Base-by-base conservation (phyloP, 805 yeast species). In the Ogataea neopini region DNA sequence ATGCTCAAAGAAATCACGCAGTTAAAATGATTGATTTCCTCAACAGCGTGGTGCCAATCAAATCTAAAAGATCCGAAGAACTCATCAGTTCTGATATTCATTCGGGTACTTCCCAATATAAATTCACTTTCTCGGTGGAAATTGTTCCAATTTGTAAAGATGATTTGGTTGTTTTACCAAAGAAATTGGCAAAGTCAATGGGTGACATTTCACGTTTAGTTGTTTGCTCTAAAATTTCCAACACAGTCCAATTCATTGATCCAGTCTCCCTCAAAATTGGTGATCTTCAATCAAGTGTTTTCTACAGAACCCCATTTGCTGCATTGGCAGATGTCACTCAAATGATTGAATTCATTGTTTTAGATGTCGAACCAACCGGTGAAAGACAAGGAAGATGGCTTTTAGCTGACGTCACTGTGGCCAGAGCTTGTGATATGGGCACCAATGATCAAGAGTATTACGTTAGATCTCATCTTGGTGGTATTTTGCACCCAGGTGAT, bases 81-180 rank as follows among this genome's bases (percentile, higher is more conserved):
- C 80, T 95, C 62, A 84, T 94, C 51, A 85, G 96, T 50, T 84
- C 84, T 49, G 97, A 95, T 74, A 89, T 87, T 32, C 99, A 94
- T 59, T 83, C 96, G 1, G 94, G 97, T 61, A 75, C 86, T 17
- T 81, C 95, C 20, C 79, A 84, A 47, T 94, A 88, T 72, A 94
- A 94, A 72, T 94, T 92, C 66, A 78, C 97, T 6, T 92, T 77
- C 64, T 88, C 97, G 17, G 86, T 92, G 37, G 99, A 94, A 70
- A 83, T 94, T 57, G 96, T 88, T 1, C 99, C 99, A 15, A 83
- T 95, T 36, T 94, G 99, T 79, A 87, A 94, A 68, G 99, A 94
- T 64, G 99, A 95, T 66, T 75, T 94, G 58, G 96, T 94, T 20
- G 88, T 92, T 28, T 73, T 94, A 56, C 99, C 99, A 25, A 84